Evolutionary conservation across 352 stramenopile species (phyloP).

Genomic region (Vaucheria bursata): DNA sequence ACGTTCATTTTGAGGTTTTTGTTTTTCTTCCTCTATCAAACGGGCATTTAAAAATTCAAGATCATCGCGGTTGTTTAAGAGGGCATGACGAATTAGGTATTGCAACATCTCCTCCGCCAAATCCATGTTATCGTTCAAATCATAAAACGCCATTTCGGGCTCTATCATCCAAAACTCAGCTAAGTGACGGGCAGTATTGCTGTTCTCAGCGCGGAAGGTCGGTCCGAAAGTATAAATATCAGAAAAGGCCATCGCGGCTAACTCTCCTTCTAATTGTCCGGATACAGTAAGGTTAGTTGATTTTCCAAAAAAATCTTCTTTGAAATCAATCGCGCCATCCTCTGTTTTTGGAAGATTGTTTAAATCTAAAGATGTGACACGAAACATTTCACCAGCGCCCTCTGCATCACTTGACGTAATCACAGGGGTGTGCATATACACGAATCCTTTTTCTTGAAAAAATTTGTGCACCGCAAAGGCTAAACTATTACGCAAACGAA

Average conservation of each 20-base stretch:
- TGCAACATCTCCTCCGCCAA: conserved; percentile 91
- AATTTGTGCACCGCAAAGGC: conserved; percentile 84
- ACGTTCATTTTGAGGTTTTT: too few species aligned
- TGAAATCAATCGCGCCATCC: conserved; percentile 76
- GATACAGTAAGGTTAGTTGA: conserved; percentile 80
- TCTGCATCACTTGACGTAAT: conserved; percentile 94
- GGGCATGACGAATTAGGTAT: conserved; percentile 78
- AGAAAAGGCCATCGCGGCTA: conserved; percentile 73
- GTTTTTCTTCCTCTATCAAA: neutral
- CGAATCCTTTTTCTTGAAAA: conserved; percentile 78
- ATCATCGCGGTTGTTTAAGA: conserved; percentile 66
- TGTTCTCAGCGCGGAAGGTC: conserved; percentile 90
- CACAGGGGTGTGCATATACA: conserved; percentile 87
- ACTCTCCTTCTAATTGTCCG: conserved; percentile 89
- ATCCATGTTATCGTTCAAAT: conserved; percentile 81
- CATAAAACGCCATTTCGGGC: conserved; percentile 57
- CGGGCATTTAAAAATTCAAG: neutral
- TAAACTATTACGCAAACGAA: conserved; percentile 81
- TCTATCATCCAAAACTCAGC: conserved; percentile 94
- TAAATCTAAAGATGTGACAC: conserved; percentile 74
- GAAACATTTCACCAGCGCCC: conserved; percentile 92
- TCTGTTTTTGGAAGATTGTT: conserved; percentile 50
- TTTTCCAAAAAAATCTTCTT: conserved; percentile 73
- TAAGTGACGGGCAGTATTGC: conserved; percentile 68
- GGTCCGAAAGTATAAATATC: conserved; percentile 89